phyloP scores from a whole-genome alignment of 176 grass and related monocot species.

The Phoenix roebelenii region DNA sequence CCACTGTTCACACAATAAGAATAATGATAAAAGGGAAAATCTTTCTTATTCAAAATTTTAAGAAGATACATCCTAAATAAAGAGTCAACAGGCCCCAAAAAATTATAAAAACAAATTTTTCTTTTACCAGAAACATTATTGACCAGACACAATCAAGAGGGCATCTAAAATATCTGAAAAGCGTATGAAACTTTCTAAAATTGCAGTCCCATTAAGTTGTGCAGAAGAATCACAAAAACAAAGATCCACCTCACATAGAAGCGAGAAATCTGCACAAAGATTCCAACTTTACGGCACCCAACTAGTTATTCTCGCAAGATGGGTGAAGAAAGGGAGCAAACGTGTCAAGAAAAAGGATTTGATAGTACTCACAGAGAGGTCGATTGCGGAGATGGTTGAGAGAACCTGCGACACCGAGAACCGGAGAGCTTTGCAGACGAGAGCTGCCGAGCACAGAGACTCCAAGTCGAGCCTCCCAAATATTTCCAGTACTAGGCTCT shows the following conservation, averaged over 20 bases:
- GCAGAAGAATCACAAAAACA: background rate
- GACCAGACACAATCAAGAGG: too few species aligned
- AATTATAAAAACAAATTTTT: too few species aligned
- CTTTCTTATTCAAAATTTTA: too few species aligned
- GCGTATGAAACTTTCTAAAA: background rate
- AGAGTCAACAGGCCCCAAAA: too few species aligned
- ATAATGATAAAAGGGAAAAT: too few species aligned
- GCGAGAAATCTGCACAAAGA: background rate
- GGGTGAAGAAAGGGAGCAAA: background rate
- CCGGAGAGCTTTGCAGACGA: slow-evolving; percentile 55
- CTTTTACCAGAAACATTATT: too few species aligned
- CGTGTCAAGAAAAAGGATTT: too few species aligned
- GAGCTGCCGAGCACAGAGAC: slow-evolving; percentile 61
- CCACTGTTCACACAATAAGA: too few species aligned
- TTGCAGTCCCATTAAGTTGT: background rate
- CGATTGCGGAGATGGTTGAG: slow-evolving; percentile 26
- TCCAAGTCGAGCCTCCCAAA: slow-evolving; percentile 57
- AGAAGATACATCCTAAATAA: too few species aligned
- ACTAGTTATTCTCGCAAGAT: background rate
- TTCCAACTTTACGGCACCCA: background rate
- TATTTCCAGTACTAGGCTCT: slow-evolving; percentile 63
- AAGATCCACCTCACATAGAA: background rate
- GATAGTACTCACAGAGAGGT: slow-evolving; percentile 30
- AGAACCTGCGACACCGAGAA: slow-evolving; percentile 27
- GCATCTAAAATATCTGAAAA: too few species aligned